Percentiles rank a stretch among this genome's conserved stretches.
These are phyloP conservation scores for Cercospora sojina DNA, from an alignment of 2,329 filamentous ascomycete species.

Conservation along the genomic window DNA sequence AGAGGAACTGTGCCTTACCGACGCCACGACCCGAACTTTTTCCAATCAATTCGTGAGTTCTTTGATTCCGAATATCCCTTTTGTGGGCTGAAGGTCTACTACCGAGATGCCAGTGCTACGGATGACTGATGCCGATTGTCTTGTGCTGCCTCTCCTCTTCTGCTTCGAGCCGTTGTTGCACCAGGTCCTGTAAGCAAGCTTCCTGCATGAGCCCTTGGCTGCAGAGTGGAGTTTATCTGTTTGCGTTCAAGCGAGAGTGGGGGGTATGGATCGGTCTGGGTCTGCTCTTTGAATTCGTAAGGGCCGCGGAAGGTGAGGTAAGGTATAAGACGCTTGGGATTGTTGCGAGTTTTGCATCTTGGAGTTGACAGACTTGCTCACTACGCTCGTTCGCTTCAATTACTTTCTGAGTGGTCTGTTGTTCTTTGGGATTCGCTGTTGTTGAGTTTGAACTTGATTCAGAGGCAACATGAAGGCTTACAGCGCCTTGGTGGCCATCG, in stretches of 20 bases:
- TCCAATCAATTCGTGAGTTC: background rate
- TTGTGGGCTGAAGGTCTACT: background rate
- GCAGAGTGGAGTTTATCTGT: background rate
- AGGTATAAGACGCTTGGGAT: background rate
- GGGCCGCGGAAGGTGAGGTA: background rate
- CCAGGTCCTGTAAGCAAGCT: background rate
- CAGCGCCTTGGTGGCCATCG: background rate
- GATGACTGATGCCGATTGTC: background rate
- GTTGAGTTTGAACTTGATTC: background rate
- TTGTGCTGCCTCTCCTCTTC: background rate
- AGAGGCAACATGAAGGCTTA: conserved; percentile 7
- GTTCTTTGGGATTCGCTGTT: background rate
- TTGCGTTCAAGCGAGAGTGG: background rate
- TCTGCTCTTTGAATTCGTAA: background rate
- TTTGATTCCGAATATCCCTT: background rate
- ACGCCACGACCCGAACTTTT: background rate
- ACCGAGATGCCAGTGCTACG: background rate
- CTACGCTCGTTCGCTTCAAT: background rate
- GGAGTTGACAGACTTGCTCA: background rate
- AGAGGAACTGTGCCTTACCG: background rate
- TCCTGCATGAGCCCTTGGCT: background rate
- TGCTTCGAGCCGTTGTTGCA: background rate
- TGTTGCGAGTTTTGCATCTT: background rate
- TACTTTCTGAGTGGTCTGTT: background rate
- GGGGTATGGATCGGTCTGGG: background rate